Percentiles rank a stretch among this genome's conserved stretches.
These are phyloP conservation scores for Sisymbrium irio DNA, from an alignment of 345 rosid species.

Conservation along the genomic window DNA sequence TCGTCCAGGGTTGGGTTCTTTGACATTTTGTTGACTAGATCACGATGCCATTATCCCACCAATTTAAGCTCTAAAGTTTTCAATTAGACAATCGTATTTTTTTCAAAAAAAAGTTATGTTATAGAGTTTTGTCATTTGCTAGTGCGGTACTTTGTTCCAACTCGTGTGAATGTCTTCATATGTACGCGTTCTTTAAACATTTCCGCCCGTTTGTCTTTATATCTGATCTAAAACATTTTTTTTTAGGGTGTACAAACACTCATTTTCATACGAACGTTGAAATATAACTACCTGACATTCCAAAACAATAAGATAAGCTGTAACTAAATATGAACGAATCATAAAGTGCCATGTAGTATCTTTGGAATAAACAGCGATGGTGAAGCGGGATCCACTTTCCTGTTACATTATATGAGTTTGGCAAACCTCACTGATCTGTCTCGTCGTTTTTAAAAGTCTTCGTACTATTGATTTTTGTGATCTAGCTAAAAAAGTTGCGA, in stretches of 20 bases:
- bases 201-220: neutral
- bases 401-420: constrained; percentile 15
- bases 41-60: constrained; percentile 12
- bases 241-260: neutral
- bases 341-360: constrained; percentile 5
- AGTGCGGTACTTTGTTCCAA: neutral
- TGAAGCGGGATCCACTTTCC: neutral
- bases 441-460: neutral
- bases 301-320: neutral
- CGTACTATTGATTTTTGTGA: neutral
- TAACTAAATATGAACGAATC: constrained; percentile 2
- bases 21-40: constrained; percentile 35
- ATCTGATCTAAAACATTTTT: neutral
- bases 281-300: neutral
- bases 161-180: neutral
- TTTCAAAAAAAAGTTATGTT: neutral
- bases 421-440: neutral
- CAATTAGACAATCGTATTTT: neutral
- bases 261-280: neutral
- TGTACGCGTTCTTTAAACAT: neutral
- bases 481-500: neutral
- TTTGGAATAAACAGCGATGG: neutral
- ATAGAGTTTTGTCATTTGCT: neutral
- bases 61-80: constrained; percentile 1
- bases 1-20: constrained; percentile 81